Evolutionary conservation across 495 filamentous ascomycete genomes (phyloP).

Genomic region (Cercophora scortea): DNA sequence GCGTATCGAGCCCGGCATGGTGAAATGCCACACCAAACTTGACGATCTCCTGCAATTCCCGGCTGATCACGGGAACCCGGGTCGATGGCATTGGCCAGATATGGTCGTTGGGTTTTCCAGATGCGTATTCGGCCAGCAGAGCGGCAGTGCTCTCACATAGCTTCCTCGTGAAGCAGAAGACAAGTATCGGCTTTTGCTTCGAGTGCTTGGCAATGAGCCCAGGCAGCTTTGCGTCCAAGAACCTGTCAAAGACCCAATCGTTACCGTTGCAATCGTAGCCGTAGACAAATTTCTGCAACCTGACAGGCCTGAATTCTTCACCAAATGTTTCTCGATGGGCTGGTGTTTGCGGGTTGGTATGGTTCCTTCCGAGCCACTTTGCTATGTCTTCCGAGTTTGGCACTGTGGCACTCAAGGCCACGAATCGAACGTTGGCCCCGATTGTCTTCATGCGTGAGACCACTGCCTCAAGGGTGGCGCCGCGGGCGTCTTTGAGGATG

Average conservation of each 20-base stretch:
- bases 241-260: constrained; percentile 82
- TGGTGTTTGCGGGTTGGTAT: constrained; percentile 56
- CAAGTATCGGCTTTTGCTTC: constrained; percentile 75
- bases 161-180: constrained; percentile 85
- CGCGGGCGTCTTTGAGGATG: constrained; percentile 81
- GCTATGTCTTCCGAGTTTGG: constrained; percentile 91
- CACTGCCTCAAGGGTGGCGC: constrained; percentile 89
- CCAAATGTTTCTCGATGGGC: constrained; percentile 76
- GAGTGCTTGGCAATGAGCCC: constrained; percentile 71
- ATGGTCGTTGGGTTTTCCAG: constrained; percentile 42
- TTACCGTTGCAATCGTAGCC: constrained; percentile 59
- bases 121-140: constrained; percentile 61
- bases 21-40: constrained; percentile 81
- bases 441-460: constrained; percentile 95
- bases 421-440: constrained; percentile 77
- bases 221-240: constrained; percentile 65
- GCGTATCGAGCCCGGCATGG: constrained; percentile 72
- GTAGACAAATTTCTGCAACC: constrained; percentile 78
- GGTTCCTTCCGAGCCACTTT: constrained; percentile 78
- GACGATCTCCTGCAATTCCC: constrained; percentile 58
- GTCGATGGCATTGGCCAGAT: constrained; percentile 61
- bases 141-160: constrained; percentile 71
- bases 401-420: constrained; percentile 88
- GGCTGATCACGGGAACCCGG: constrained; percentile 43
- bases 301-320: constrained; percentile 85